Evolutionary conservation across 805 yeast genomes (phyloP), one percentile per base, ranked within the genome.

Genomic region (Kazachstania viticola): DNA sequence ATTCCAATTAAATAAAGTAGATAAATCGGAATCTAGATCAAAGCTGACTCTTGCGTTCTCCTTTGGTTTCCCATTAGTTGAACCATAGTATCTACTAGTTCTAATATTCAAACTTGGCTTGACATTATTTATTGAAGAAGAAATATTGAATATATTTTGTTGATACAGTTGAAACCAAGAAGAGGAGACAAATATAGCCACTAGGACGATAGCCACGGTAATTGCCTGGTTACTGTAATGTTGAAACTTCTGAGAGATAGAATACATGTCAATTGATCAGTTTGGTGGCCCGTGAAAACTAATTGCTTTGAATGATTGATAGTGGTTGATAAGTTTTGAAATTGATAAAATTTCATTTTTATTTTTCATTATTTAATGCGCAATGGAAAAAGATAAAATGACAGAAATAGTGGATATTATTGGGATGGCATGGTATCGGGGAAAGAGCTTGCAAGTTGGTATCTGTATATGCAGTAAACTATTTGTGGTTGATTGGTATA

Each of bases 1-100:
- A 59, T 88, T 91, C 95, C 96, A 88, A 56, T 80, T 85, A 69
- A 87, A 87, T 32, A 91, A 65, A 2, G 83, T 76, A 2, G 81
- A 52, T 39, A 88, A 64, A 56, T 88, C 95, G 1, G 71, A 64
- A 5, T 72, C 73, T 29, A 91, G 60, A 51, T 83, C 94, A 48
- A 91, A 85, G 9, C 60, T 59, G 25, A 85, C 54, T 44, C 68
- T 71, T 35, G 79, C 65, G 51, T 83, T 83, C 49, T 87, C 94
- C 59, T 79, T 85, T 31, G 81, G 76, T 41, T 65, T 69, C 31
- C 76, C 73, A 36, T 67, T 66, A 7, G 57, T 56, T 3, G 87
- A 75, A 2, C 95, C 95, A 49, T 67, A 78, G 37, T 68, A 64
- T 44, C 73, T 73, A 42, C 75, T 75, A 40, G 64, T 59, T 46